These are phyloP conservation scores for Trichoderma aggressivum DNA, from an alignment of 2,329 filamentous ascomycete genomes.

Conservation along the genomic window DNA sequence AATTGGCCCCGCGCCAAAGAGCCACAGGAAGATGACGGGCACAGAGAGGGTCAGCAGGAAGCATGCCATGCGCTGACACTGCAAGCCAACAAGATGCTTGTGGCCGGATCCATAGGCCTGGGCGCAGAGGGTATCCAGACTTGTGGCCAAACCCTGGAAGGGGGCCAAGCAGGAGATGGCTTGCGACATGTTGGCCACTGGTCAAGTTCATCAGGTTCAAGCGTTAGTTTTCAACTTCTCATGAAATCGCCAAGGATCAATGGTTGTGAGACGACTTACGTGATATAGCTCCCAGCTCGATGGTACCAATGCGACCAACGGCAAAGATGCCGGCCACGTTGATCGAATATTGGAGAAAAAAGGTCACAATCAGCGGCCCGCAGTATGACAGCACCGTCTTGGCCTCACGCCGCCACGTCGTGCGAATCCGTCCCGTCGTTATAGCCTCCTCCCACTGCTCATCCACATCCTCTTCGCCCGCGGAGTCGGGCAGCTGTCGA, in stretches of 20 bases:
- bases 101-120: slow-evolving; percentile 92
- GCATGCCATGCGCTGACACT: slow-evolving; percentile 76
- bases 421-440: slow-evolving; percentile 73
- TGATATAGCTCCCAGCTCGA: slow-evolving; percentile 47
- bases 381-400: slow-evolving; percentile 75
- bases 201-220: not conserved
- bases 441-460: slow-evolving; percentile 85
- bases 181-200: slow-evolving; percentile 66
- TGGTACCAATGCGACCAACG: slow-evolving; percentile 70
- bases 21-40: slow-evolving; percentile 71
- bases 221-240: not conserved
- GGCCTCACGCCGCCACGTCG: slow-evolving; percentile 86
- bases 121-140: slow-evolving; percentile 85
- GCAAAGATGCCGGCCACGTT: slow-evolving; percentile 80
- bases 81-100: slow-evolving; percentile 80
- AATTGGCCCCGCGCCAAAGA: slow-evolving; percentile 58
- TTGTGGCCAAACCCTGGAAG: slow-evolving; percentile 82
- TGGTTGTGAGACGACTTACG: slow-evolving; percentile 28
- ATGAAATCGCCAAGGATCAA: not conserved
- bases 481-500: slow-evolving; percentile 36
- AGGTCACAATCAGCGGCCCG: slow-evolving; percentile 65
- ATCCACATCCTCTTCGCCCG: slow-evolving; percentile 54
- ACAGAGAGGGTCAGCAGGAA: slow-evolving; percentile 71
- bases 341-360: slow-evolving; percentile 77
- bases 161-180: slow-evolving; percentile 76